phyloP scores from a whole-genome alignment of 2,329 filamentous ascomycete genomes.

The Penicillium sp. region DNA sequence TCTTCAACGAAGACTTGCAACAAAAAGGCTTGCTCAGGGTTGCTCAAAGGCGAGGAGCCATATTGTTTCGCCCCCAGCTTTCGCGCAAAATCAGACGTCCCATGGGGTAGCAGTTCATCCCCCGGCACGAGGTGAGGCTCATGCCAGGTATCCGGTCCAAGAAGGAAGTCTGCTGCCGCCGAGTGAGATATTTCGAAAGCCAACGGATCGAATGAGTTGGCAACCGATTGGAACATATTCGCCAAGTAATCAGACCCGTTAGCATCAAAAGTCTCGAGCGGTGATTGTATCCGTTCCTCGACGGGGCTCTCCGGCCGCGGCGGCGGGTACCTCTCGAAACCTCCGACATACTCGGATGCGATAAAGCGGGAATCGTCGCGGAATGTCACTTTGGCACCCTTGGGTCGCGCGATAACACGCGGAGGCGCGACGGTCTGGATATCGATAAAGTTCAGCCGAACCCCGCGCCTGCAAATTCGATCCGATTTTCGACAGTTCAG shows the following conservation, averaged over 20 bases:
- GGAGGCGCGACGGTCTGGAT: constrained; percentile 69
- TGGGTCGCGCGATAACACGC: constrained; percentile 55
- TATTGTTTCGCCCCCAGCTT: constrained; percentile 43
- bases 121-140: constrained; percentile 21
- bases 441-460: constrained; percentile 89
- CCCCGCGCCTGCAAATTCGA: constrained; percentile 77
- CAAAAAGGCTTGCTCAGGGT: constrained; percentile 75
- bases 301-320: constrained; percentile 43
- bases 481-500: constrained; percentile 87
- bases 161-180: constrained; percentile 27
- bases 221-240: constrained; percentile 52
- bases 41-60: constrained; percentile 64
- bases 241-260: constrained; percentile 37
- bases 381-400: constrained; percentile 72
- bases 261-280: constrained; percentile 30
- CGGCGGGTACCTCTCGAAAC: constrained; percentile 67
- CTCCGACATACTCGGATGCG: constrained; percentile 84
- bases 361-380: constrained; percentile 86
- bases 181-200: constrained; percentile 47
- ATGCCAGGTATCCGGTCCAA: constrained; percentile 28
- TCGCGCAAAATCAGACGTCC: constrained; percentile 36
- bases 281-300: constrained; percentile 19
- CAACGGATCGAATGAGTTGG: constrained; percentile 49
- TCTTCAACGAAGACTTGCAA: constrained; percentile 92
- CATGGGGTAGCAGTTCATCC: constrained; percentile 27